Conservation (phyloP, 441 rosid species). For the Brassica balearica region DNA sequence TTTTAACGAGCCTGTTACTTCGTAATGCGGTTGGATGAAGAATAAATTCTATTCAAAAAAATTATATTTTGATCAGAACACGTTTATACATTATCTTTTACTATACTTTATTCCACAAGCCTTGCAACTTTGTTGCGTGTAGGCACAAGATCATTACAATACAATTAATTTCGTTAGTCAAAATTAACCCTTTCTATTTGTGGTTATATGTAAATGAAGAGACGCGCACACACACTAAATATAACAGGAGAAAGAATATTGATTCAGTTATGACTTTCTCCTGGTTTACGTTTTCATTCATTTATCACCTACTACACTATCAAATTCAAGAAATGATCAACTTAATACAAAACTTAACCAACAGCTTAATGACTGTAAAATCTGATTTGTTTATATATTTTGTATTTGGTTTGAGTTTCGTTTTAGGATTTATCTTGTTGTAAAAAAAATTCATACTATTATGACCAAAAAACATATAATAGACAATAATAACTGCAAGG, state of each 20-base stretch:
- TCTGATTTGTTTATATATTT: not conserved
- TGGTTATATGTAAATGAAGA: constrained; percentile 23
- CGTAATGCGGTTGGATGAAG: not conserved
- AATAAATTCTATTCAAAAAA: not conserved
- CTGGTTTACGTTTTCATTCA: constrained; percentile 17
- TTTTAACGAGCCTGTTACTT: not conserved
- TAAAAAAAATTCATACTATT: not conserved
- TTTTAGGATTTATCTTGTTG: not conserved
- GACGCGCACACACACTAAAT: constrained; percentile 13
- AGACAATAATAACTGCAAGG: not conserved
- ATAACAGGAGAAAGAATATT: not conserved
- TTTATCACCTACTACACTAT: not conserved
- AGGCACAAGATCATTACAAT: constrained; percentile 7
- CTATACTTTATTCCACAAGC: not conserved
- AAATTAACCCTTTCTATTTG: not conserved
- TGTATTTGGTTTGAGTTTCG: not conserved
- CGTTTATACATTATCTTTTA: not conserved
- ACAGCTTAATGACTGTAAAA: not conserved
- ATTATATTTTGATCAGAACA: not conserved
- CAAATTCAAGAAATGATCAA: constrained; percentile 16
- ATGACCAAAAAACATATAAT: not conserved
- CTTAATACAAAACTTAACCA: not conserved
- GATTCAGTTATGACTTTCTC: constrained; percentile 30
- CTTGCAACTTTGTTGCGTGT: constrained; percentile 1
- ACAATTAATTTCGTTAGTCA: not conserved